These are phyloP conservation scores for Tylopilus rubrobrunneus DNA, from an alignment of 768 basidiomycete species.

Conservation along the genomic window DNA sequence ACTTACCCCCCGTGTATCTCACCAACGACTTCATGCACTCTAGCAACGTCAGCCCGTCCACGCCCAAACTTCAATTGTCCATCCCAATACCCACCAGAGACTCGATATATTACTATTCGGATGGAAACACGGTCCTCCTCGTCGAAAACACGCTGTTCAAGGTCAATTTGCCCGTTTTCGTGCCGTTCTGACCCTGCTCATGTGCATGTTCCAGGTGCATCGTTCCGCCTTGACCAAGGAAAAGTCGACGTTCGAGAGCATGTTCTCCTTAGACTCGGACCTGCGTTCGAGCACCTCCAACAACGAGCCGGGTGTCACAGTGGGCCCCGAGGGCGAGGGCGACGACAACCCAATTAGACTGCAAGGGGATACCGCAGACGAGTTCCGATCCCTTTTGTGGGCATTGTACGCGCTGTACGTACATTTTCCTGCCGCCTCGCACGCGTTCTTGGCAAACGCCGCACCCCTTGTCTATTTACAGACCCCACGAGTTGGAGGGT, in stretches of 20 bases:
- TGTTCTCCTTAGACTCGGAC: conserved; percentile 42
- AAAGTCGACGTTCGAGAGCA: conserved; percentile 43
- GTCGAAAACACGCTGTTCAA: conserved; percentile 47
- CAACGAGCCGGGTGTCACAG: conserved; percentile 24
- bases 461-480: conserved; percentile 15
- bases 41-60: conserved; percentile 28
- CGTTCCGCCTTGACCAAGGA: conserved; percentile 42
- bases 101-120: conserved; percentile 37
- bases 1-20: conserved; percentile 29
- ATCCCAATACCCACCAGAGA: conserved; percentile 36
- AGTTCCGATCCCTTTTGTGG: conserved; percentile 53
- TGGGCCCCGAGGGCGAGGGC: conserved; percentile 41
- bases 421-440: background rate
- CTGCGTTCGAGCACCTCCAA: conserved; percentile 24
- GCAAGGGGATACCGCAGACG: conserved; percentile 43
- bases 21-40: conserved; percentile 34
- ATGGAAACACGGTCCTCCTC: conserved; percentile 40
- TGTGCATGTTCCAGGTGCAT: conserved; percentile 32
- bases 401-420: conserved; percentile 50
- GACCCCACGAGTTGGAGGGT: conserved; percentile 44
- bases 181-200: conserved; percentile 19
- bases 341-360: conserved; percentile 50
- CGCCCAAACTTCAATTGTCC: conserved; percentile 30
- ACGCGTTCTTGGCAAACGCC: background rate
- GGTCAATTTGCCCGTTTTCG: conserved; percentile 29